A percentile compares a stretch with the other conserved stretches of the same genome.
phyloP scores from a whole-genome alignment of 805 yeast genomes.

The Candida adriatica region DNA sequence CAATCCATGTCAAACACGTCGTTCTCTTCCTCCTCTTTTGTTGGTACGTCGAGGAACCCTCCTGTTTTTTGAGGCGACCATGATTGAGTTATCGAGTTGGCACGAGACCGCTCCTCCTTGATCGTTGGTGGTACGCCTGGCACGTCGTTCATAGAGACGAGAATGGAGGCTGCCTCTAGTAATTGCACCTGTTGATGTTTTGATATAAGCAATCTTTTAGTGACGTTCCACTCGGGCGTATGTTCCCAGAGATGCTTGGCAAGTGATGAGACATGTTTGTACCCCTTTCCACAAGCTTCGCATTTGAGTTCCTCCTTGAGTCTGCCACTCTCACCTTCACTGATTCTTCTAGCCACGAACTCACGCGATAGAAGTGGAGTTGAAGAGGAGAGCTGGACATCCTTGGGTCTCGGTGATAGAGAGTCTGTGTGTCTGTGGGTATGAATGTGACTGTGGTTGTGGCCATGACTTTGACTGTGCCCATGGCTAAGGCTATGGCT shows the following conservation, averaged over 20 bases:
- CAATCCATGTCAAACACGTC: too few species aligned
- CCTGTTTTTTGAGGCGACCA: too few species aligned
- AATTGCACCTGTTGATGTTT: conserved; percentile 23
- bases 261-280: conserved; percentile 80
- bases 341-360: conserved; percentile 74
- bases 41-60: too few species aligned
- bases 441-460: conserved; percentile 7
- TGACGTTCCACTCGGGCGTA: conserved; percentile 90
- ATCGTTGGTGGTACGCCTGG: conserved; percentile 10
- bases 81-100: too few species aligned
- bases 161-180: conserved; percentile 22
- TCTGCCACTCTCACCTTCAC: conserved; percentile 83
- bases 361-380: conserved; percentile 47
- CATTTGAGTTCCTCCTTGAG: conserved; percentile 79
- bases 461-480: conserved; percentile 7
- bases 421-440: conserved; percentile 1
- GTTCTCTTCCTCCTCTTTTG: too few species aligned
- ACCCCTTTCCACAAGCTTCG: conserved; percentile 89
- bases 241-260: conserved; percentile 93
- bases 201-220: conserved; percentile 65
- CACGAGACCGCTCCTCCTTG: too few species aligned
- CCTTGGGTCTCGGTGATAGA: too few species aligned
- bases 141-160: conserved; percentile 19
- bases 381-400: conserved; percentile 18
- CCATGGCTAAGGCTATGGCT: conserved; percentile 10